Evolutionary conservation across 164 flowering plant species (phyloP).

Genomic region (Tinospora cordifolia): DNA sequence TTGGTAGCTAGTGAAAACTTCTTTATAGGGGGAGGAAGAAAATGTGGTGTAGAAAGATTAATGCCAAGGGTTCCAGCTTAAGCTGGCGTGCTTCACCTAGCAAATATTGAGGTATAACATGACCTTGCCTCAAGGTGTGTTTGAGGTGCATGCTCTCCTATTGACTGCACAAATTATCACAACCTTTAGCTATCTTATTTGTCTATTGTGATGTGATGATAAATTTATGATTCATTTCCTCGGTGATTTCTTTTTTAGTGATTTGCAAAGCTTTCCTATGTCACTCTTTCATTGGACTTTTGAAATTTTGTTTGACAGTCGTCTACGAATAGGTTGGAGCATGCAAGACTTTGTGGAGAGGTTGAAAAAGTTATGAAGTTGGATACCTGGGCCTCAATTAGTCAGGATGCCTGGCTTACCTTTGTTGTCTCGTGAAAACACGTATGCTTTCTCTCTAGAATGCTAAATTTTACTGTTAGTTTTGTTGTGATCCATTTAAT

Average conservation of each 20-base stretch:
- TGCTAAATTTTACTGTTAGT: neutral
- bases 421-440: constrained; percentile 26
- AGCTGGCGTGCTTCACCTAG: no score
- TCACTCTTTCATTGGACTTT: neutral
- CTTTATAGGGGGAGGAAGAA: no score
- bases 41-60: no score
- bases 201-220: no score
- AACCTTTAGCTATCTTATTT: no score
- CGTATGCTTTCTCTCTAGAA: constrained; percentile 15
- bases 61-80: no score
- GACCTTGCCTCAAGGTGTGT: no score
- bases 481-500: neutral
- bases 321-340: neutral
- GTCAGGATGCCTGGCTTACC: constrained; percentile 31
- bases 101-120: no score
- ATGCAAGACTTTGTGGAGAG: neutral
- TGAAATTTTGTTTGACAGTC: neutral
- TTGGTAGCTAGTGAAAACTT: no score
- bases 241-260: neutral
- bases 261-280: neutral
- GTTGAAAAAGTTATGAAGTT: constrained; percentile 22
- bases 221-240: neutral
- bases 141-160: no score
- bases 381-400: constrained; percentile 2
- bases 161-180: no score